These are phyloP conservation scores for Sarcodon aspratus DNA, from an alignment of 768 basidiomycete genomes.

Conservation along the genomic window DNA sequence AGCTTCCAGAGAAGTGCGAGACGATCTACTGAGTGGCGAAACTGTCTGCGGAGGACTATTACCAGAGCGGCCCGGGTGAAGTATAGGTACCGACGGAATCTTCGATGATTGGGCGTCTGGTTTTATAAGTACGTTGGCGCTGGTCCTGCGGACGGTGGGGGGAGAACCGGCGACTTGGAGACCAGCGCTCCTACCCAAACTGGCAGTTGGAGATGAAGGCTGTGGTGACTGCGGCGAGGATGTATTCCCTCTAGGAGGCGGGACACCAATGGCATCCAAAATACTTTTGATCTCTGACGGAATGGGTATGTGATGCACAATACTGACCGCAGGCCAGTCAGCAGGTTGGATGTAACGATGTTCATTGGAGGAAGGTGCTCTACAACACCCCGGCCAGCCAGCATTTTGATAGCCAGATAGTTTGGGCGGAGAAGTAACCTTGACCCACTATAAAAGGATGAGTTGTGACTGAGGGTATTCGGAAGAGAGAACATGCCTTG, in stretches of 20 bases:
- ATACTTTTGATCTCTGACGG: constrained; percentile 61
- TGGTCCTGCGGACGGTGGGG: constrained; percentile 11
- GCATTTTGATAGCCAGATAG: constrained; percentile 45
- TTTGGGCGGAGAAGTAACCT: constrained; percentile 42
- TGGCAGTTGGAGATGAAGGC: neutral
- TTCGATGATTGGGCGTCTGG: neutral
- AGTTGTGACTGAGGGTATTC: constrained; percentile 10
- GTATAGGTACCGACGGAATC: too few species aligned
- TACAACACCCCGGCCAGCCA: constrained; percentile 87
- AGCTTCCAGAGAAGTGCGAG: neutral
- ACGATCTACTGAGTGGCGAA: neutral
- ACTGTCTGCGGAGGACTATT: neutral
- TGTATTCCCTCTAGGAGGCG: constrained; percentile 21
- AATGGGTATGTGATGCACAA: constrained; percentile 63
- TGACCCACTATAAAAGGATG: constrained; percentile 52
- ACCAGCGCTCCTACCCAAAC: neutral
- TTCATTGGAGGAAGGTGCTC: constrained; percentile 53
- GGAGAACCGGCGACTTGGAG: constrained; percentile 9
- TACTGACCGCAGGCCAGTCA: constrained; percentile 74
- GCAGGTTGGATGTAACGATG: constrained; percentile 52
- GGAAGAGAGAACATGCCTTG: constrained; percentile 45
- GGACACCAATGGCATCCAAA: constrained; percentile 33
- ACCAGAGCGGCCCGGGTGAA: neutral
- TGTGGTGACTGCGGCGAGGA: constrained; percentile 7
- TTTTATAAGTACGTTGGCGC: constrained; percentile 7